Conservation (phyloP, 805 yeast species). For the Groenewaldozyma salmanticensis region DNA sequence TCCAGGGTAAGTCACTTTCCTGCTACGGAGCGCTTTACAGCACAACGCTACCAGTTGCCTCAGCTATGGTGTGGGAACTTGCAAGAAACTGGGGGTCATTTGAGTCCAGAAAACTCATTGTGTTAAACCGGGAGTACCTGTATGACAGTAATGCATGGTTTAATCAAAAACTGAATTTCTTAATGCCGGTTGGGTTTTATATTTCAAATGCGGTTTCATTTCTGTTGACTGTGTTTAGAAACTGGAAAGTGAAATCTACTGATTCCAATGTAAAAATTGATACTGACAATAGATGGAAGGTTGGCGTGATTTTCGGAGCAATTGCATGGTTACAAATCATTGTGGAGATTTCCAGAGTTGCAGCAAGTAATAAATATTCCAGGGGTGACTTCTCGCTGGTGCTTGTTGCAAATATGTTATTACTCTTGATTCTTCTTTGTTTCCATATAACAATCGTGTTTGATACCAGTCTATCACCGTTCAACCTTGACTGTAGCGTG, state of each 20-base stretch:
- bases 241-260: constrained; percentile 15
- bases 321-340: constrained; percentile 16
- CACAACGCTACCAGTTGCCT: constrained; percentile 15
- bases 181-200: constrained; percentile 21
- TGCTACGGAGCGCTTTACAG: constrained; percentile 18
- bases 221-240: constrained; percentile 21
- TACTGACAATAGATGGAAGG: constrained; percentile 20
- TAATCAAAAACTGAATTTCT: constrained; percentile 15
- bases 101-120: constrained; percentile 20
- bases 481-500: no score
- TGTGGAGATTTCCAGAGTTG: constrained; percentile 13
- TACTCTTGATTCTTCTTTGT: no score
- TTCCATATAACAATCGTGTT: no score
- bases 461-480: no score
- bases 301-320: constrained; percentile 18
- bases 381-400: constrained; percentile 14
- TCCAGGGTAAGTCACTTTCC: constrained; percentile 20
- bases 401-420: constrained; percentile 11
- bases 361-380: constrained; percentile 16
- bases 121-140: no score
- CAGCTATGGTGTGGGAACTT: constrained; percentile 20
- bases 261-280: constrained; percentile 5
- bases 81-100: constrained; percentile 24
- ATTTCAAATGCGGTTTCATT: constrained; percentile 17
- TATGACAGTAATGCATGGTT: constrained; percentile 14